phyloP scores from a whole-genome alignment of 345 rosid genomes.

The Rhodamnia argentea region DNA sequence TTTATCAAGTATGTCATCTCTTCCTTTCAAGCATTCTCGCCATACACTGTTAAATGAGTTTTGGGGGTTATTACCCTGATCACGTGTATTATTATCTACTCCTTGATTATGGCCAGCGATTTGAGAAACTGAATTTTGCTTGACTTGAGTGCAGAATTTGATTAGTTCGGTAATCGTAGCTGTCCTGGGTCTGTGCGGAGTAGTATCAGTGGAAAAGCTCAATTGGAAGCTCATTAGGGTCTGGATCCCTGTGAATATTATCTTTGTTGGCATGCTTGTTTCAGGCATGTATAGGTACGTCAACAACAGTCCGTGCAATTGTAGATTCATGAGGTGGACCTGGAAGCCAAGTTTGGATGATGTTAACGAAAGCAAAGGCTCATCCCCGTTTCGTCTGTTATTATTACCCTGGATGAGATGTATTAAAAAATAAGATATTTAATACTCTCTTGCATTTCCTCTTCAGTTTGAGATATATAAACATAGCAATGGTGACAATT shows the following conservation, averaged over 20 bases:
- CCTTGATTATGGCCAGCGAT: background rate
- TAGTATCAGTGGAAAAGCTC: conserved; percentile 59
- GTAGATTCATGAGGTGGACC: background rate
- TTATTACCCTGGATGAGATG: background rate
- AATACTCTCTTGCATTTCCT: background rate
- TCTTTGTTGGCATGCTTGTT: conserved; percentile 89
- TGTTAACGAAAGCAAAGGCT: background rate
- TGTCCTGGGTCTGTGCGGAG: conserved; percentile 35
- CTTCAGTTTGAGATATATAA: conserved; percentile 84
- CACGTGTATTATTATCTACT: background rate
- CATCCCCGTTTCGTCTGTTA: background rate
- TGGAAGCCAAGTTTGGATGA: background rate
- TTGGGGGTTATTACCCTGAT: background rate
- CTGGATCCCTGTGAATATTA: conserved; percentile 90
- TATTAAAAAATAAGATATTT: background rate
- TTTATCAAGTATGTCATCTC: conserved; percentile 61
- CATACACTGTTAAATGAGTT: background rate
- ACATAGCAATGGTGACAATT: conserved; percentile 93
- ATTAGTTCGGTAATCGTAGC: conserved; percentile 61
- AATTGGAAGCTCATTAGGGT: conserved; percentile 73
- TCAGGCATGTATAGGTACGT: conserved; percentile 93
- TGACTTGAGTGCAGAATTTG: conserved; percentile 52
- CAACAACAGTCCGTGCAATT: background rate
- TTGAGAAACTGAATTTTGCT: background rate
- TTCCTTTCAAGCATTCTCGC: background rate